A percentile compares a stretch with the other conserved stretches of the same genome.
Evolutionary conservation across 225 moss, liverwort and hornwort genomes (phyloP).

Genomic region (Bryum argenteum): DNA sequence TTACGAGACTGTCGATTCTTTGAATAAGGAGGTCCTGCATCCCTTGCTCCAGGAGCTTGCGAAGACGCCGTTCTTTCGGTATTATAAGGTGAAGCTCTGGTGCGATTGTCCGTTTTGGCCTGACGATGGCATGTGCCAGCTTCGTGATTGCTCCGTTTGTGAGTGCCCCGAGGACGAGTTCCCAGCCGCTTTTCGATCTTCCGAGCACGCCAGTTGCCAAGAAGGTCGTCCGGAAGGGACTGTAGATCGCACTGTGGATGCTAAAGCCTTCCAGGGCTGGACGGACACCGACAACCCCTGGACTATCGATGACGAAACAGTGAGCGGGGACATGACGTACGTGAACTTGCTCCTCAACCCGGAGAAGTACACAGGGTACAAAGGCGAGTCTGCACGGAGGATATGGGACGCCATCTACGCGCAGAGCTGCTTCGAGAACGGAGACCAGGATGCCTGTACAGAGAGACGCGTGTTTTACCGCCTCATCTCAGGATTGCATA

Average conservation of each 20-base stretch:
- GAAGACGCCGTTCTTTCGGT: conserved; percentile 83
- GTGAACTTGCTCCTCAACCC: conserved; percentile 86
- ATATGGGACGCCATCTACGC: conserved; percentile 95
- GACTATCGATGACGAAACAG: conserved; percentile 84
- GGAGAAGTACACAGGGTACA: conserved; percentile 85
- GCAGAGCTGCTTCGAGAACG: conserved; percentile 81
- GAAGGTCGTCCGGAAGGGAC: conserved; percentile 74
- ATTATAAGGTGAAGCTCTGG: conserved; percentile 93
- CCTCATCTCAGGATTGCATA: conserved; percentile 88
- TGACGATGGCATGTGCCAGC: conserved; percentile 94
- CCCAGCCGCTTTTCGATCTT: conserved; percentile 65
- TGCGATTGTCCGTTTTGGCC: conserved; percentile 97
- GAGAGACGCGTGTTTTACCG: conserved; percentile 82
- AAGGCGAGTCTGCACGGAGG: conserved; percentile 72
- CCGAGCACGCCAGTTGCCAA: conserved; percentile 78
- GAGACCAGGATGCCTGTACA: conserved; percentile 68
- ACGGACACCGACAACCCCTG: conserved; percentile 89
- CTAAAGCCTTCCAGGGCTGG: conserved; percentile 80
- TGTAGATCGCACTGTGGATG: conserved; percentile 87
- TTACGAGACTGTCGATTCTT: conserved; percentile 73
- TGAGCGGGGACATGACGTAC: conserved; percentile 73
- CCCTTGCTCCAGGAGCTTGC: conserved; percentile 67
- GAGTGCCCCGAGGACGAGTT: conserved; percentile 95
- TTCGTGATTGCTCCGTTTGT: conserved; percentile 94
- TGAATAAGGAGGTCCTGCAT: conserved; percentile 74